Conservation (phyloP, 2,329 filamentous ascomycete genomes). For the Myriangium duriaei region DNA sequence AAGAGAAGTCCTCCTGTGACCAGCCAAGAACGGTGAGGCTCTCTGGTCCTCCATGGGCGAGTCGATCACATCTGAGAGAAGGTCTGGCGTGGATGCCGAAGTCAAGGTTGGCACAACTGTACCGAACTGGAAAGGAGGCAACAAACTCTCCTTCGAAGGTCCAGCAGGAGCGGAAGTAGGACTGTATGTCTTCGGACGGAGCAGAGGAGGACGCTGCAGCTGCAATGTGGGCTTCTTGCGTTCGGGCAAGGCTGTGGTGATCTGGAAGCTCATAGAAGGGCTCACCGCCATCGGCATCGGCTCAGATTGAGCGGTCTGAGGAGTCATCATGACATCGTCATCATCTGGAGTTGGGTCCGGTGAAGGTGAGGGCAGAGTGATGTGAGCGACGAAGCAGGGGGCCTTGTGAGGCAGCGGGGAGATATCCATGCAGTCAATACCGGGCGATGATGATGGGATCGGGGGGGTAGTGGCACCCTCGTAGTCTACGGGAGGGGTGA, state of each 20-base stretch:
- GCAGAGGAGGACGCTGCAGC: slow-evolving; percentile 57
- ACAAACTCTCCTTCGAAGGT: slow-evolving; percentile 47
- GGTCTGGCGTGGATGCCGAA: slow-evolving; percentile 48
- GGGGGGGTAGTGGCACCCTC: slow-evolving; percentile 76
- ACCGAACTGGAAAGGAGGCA: slow-evolving; percentile 67
- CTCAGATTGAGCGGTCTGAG: no score
- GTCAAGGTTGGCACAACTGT: slow-evolving; percentile 27
- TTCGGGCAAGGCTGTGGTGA: slow-evolving; percentile 25
- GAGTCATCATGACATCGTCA: slow-evolving; percentile 17
- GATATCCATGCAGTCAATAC: slow-evolving; percentile 77
- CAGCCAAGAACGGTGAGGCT: slow-evolving; percentile 29
- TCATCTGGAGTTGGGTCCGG: slow-evolving; percentile 42
- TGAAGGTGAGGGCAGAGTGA: slow-evolving; percentile 61
- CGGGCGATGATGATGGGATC: slow-evolving; percentile 71
- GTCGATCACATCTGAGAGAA: slow-evolving; percentile 69
- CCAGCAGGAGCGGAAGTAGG: slow-evolving; percentile 52
- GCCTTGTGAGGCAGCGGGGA: slow-evolving; percentile 85
- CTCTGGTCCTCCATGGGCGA: slow-evolving; percentile 41
- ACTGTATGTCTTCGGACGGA: slow-evolving; percentile 61
- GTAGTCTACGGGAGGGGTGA: slow-evolving; percentile 36
- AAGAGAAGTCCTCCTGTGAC: slow-evolving; percentile 53
- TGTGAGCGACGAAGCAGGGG: slow-evolving; percentile 44
- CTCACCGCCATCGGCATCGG: no score
- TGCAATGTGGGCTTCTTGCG: slow-evolving; percentile 22
- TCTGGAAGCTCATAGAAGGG: slow-evolving; percentile 23